A percentile compares a stretch with the other conserved stretches of the same genome.
These are phyloP conservation scores for Sporisorium sorghi DNA, from an alignment of 1,284 basidiomycete genomes.

Conservation along the genomic window DNA sequence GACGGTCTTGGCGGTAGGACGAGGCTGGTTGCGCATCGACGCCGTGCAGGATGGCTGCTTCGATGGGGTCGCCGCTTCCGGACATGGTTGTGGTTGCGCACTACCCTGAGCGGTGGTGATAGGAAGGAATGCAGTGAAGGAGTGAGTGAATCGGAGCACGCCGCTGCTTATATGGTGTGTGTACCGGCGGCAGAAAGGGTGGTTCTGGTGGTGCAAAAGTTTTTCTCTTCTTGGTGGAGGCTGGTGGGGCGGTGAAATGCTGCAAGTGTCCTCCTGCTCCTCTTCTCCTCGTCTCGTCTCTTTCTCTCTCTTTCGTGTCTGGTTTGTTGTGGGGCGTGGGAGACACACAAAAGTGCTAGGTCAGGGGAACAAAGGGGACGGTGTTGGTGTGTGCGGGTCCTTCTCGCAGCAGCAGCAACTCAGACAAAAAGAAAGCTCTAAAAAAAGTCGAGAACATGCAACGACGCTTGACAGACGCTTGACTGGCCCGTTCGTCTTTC, in stretches of 20 bases:
- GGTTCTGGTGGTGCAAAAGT: too few species aligned
- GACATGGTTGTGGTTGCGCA: conserved; percentile 32
- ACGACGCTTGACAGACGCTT: too few species aligned
- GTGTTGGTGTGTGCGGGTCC: too few species aligned
- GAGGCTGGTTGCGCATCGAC: conserved; percentile 31
- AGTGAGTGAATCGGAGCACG: background rate
- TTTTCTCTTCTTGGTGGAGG: background rate
- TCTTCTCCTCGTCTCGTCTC: too few species aligned
- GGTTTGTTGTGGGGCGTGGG: background rate
- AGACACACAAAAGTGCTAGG: background rate
- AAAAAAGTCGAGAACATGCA: too few species aligned
- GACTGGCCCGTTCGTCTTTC: background rate
- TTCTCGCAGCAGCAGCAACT: too few species aligned
- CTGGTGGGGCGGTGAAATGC: background rate
- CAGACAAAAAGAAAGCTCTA: too few species aligned
- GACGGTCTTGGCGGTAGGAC: conserved; percentile 34
- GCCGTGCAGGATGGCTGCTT: conserved; percentile 50
- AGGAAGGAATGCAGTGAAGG: background rate
- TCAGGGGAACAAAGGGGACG: too few species aligned
- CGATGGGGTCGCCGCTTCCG: conserved; percentile 35
- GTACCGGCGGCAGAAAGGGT: too few species aligned
- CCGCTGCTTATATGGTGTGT: background rate
- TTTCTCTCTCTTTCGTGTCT: background rate
- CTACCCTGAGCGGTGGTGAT: background rate
- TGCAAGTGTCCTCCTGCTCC: too few species aligned